These are phyloP conservation scores for Debaryomycetaceae sp. DNA, from an alignment of 1,139 yeast species.

Conservation along the genomic window DNA sequence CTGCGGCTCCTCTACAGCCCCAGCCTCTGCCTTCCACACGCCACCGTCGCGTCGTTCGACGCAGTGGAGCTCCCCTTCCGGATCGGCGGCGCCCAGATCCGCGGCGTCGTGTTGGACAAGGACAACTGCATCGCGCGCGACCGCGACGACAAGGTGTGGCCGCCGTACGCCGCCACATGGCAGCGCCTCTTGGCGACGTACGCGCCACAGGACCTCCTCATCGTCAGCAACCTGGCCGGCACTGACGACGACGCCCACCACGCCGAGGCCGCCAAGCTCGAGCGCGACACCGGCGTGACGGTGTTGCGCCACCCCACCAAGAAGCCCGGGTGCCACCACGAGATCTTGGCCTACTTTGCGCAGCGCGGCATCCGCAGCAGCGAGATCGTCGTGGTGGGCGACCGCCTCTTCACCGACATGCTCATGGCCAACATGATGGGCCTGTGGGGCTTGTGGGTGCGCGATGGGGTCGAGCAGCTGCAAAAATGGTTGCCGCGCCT, in stretches of 20 bases:
- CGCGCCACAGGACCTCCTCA: slow-evolving; percentile 63
- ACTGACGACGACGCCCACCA: slow-evolving; percentile 67
- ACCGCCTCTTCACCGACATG: slow-evolving; percentile 84
- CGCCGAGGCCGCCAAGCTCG: slow-evolving; percentile 62
- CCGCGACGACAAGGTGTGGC: slow-evolving; percentile 77
- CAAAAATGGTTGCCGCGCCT: slow-evolving; percentile 44
- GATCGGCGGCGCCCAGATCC: slow-evolving; percentile 40
- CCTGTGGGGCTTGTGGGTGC: slow-evolving; percentile 77
- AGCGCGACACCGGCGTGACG: slow-evolving; percentile 64
- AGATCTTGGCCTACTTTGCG: slow-evolving; percentile 58
- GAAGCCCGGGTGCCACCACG: slow-evolving; percentile 85
- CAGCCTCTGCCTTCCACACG: slow-evolving; percentile 63
- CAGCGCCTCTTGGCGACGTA: slow-evolving; percentile 45
- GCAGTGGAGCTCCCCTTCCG: slow-evolving; percentile 45
- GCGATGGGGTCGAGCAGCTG: slow-evolving; percentile 66
- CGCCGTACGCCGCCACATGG: slow-evolving; percentile 63
- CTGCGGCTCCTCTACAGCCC: slow-evolving; percentile 61
- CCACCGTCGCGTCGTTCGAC: slow-evolving; percentile 61
- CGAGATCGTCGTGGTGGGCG: slow-evolving; percentile 85
- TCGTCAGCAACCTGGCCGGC: slow-evolving; percentile 94
- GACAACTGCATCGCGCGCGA: slow-evolving; percentile 94
- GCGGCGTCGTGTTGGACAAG: slow-evolving; percentile 84
- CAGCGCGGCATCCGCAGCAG: slow-evolving; percentile 38
- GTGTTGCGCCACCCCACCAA: slow-evolving; percentile 77
- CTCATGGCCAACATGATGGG: slow-evolving; percentile 96